Evolutionary conservation across 441 rosid genomes (phyloP).

Genomic region (Kokia cookei): DNA sequence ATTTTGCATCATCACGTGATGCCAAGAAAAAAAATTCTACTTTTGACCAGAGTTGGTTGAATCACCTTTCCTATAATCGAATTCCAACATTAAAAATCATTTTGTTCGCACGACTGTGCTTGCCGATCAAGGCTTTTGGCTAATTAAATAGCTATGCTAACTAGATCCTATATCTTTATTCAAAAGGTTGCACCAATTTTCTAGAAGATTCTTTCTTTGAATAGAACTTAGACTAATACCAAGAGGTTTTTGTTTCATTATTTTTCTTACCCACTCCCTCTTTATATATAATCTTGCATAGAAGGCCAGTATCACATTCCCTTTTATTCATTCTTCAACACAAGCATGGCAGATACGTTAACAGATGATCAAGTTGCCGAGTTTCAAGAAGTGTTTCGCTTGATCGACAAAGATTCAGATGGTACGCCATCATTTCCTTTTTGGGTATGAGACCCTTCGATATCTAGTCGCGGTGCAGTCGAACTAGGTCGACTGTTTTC

Average conservation of each 20-base stretch:
- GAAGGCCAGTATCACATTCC: background rate
- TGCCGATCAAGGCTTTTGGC: no score
- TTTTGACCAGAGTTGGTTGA: background rate
- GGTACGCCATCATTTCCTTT: slow-evolving; percentile 15
- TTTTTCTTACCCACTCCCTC: background rate
- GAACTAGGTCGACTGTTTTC: no score
- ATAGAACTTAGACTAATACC: background rate
- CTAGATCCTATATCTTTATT: background rate
- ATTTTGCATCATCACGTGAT: background rate
- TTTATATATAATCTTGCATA: background rate
- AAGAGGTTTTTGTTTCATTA: background rate
- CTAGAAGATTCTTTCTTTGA: slow-evolving; percentile 22
- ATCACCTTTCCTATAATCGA: background rate
- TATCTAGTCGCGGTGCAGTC: no score
- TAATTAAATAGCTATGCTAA: no score
- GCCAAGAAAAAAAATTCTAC: background rate
- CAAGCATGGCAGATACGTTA: slow-evolving; percentile 32
- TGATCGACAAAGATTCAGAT: slow-evolving; percentile 48
- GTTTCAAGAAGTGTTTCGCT: slow-evolving; percentile 44
- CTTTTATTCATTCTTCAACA: background rate
- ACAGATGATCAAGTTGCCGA: slow-evolving; percentile 44
- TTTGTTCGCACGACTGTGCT: no score
- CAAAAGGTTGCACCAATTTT: background rate
- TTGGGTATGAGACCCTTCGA: background rate
- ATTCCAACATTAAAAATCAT: no score